These are phyloP conservation scores for Leonotis leonurus DNA, from an alignment of 257 asterid genomes.

Conservation along the genomic window DNA sequence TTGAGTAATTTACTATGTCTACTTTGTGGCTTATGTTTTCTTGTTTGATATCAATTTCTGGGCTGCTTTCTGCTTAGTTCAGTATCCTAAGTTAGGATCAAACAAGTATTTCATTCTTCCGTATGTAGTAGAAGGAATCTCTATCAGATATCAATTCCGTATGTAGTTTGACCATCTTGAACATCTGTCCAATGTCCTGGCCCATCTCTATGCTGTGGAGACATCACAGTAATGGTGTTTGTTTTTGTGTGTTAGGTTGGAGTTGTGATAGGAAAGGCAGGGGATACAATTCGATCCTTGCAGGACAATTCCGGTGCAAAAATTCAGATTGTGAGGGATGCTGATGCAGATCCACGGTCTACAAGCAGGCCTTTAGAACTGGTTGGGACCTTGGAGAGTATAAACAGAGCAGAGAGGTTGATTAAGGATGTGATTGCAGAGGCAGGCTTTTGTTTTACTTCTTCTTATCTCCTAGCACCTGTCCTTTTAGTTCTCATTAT, in stretches of 20 bases:
- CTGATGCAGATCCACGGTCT: conserved; percentile 78
- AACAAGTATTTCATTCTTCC: background rate
- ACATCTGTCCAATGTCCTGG: background rate
- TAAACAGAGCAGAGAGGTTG: conserved; percentile 76
- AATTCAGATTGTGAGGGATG: conserved; percentile 90
- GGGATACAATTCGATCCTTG: conserved; percentile 88
- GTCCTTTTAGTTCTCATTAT: background rate
- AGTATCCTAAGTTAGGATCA: background rate
- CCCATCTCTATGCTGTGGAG: background rate
- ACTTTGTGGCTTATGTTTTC: background rate
- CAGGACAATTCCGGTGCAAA: conserved; percentile 96
- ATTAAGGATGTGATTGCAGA: conserved; percentile 92
- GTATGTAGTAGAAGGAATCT: background rate
- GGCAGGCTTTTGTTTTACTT: conserved; percentile 30
- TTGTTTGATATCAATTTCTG: background rate
- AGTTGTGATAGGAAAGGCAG: conserved; percentile 92
- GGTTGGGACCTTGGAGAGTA: conserved; percentile 67
- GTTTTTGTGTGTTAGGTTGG: conserved; percentile 60
- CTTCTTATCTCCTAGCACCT: background rate
- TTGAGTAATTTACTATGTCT: background rate
- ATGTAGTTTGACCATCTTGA: background rate
- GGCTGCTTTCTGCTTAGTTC: background rate
- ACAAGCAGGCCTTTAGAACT: conserved; percentile 75
- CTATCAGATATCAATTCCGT: too few species aligned
- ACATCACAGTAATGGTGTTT: background rate